phyloP scores from a whole-genome alignment of 768 basidiomycete species.

The Phaffia australis region DNA sequence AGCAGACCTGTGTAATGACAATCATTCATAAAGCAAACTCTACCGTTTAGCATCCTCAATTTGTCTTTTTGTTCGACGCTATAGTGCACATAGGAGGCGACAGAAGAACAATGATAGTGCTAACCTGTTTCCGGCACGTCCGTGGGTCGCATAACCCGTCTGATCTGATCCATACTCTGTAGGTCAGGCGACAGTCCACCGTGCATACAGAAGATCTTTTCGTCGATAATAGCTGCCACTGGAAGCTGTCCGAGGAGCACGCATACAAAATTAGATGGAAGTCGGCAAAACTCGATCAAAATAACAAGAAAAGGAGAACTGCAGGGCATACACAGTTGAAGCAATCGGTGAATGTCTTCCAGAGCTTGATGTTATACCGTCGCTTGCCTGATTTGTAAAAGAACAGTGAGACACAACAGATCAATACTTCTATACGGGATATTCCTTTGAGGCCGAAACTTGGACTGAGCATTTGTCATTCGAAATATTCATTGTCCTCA shows the following conservation, averaged over 20 bases:
- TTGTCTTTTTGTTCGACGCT: background rate
- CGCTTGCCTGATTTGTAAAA: conserved; percentile 21
- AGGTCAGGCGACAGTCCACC: conserved; percentile 26
- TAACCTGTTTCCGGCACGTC: conserved; percentile 27
- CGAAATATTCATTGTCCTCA: no score
- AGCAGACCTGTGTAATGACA: conserved; percentile 24
- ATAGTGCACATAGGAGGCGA: background rate
- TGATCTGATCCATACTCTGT: conserved; percentile 27
- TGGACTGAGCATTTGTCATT: no score
- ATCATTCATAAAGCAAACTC: background rate
- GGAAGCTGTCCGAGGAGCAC: conserved; percentile 10
- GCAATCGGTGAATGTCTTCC: conserved; percentile 29
- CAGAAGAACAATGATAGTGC: background rate
- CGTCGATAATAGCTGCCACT: conserved; percentile 27
- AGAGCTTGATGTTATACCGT: conserved; percentile 29
- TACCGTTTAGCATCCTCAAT: background rate
- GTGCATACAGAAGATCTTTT: conserved; percentile 27
- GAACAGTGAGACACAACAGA: no score
- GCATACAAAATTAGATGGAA: background rate
- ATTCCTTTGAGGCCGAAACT: no score
- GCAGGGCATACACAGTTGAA: conserved; percentile 23
- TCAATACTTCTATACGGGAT: no score
- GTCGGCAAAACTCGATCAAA: background rate
- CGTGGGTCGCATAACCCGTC: conserved; percentile 29
- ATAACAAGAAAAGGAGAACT: background rate